These are phyloP conservation scores for Aspergillus proliferans DNA, from an alignment of 2,329 filamentous ascomycete genomes.

Conservation along the genomic window DNA sequence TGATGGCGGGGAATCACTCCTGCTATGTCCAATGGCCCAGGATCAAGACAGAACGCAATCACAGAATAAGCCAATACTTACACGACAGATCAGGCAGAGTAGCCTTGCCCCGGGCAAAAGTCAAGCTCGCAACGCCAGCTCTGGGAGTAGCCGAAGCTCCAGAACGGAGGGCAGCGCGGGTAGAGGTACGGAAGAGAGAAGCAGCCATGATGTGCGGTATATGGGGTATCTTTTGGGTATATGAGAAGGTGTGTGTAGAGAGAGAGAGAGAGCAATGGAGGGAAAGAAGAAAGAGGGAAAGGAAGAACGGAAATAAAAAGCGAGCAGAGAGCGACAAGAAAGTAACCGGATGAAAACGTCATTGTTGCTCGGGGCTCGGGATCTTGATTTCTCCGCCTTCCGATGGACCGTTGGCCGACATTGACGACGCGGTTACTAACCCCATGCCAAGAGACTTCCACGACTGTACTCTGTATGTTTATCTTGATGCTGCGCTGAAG, in stretches of 20 bases:
- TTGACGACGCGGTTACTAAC: background rate
- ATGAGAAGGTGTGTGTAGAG: constrained; percentile 1
- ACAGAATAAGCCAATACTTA: constrained; percentile 37
- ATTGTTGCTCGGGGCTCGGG: constrained; percentile 14
- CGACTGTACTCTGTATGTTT: background rate
- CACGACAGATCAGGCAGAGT: constrained; percentile 84
- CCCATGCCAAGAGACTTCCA: background rate
- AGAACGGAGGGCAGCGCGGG: constrained; percentile 66
- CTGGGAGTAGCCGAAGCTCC: constrained; percentile 50
- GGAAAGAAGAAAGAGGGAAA: constrained; percentile 7
- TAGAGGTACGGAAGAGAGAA: constrained; percentile 65
- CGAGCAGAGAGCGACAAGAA: background rate
- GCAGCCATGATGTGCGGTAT: constrained; percentile 57
- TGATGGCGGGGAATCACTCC: background rate
- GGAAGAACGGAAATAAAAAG: background rate
- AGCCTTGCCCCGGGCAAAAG: constrained; percentile 79
- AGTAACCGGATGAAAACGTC: constrained; percentile 12
- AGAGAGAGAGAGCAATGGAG: constrained; percentile 2
- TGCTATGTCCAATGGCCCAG: background rate
- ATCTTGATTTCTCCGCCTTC: constrained; percentile 13
- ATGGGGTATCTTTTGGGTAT: constrained; percentile 1
- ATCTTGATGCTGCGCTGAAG: too few species aligned
- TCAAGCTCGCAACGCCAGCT: constrained; percentile 62
- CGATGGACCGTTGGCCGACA: background rate
- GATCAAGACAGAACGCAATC: background rate